Base-by-base conservation (phyloP, 345 rosid genomes). In the Hibiscus trionum region DNA sequence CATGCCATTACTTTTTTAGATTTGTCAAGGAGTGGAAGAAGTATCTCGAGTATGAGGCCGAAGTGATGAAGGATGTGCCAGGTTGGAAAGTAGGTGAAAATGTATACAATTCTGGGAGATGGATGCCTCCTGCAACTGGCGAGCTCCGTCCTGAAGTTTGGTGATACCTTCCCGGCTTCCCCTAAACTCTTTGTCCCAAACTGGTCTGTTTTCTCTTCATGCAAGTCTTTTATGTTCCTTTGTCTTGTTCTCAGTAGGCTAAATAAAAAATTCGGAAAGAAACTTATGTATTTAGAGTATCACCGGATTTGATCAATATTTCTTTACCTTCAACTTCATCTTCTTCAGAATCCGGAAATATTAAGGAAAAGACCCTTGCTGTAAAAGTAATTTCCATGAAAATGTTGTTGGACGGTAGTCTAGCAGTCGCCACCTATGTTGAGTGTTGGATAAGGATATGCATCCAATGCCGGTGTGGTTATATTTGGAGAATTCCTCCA, bases 111-210 rank as follows among this genome's bases (percentile, higher is more conserved):
- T 90, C 99, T 49, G 94, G 98, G 56, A 91, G 78, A 77, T 95
- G 99, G 99, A 89, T 93, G 93, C 99, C 99, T 19, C 99, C 99
- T n/a, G 90, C 99, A 24, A 88, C 87, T 11, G 99, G 99, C 0
- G 99, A 92, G 83, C 94, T 95, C 75, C 99, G 99, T 58, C 94
- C 98, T 44, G 99, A 95, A 44, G 96, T 89, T 67, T 95, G 99
- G 99, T 95, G 88, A 92, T 61, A 10, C 61, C 49, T 56, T 73
- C n/a, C n/a, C n/a, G n/a, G n/a, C n/a, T n/a, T n/a, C 59, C 1
- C 12, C 4, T 21, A 24, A 11, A 29, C 59, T 49, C 46, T 49
- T 61, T 11, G 15, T 7, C 19, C 63, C 7, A 9, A 39, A 12
- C 29, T 26, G 24, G 42, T 10, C 15, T 4, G 58, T 47, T 67